Evolutionary conservation across 2,329 filamentous ascomycete species (phyloP).

Genomic region (Bimuria novae-zelandiae): DNA sequence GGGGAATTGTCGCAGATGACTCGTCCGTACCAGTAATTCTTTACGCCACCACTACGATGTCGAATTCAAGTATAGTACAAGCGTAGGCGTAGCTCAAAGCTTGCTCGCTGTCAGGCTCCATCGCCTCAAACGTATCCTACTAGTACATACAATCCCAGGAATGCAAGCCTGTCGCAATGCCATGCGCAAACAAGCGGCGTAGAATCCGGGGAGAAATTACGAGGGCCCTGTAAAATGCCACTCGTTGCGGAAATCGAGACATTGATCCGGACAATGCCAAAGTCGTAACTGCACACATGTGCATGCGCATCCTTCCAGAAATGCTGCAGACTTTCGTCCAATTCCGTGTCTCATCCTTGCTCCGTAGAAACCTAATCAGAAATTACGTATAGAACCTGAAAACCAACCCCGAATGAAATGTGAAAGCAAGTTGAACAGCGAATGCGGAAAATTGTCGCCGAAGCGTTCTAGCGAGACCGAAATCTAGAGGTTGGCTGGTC

Average conservation of each 20-base stretch:
- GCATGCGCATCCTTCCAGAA: not conserved
- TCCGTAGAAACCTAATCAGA: not conserved
- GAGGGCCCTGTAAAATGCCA: not conserved
- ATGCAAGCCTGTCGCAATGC: not conserved
- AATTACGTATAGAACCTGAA: not conserved
- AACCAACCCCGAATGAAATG: not conserved
- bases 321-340: not conserved
- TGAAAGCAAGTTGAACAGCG: not conserved
- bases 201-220: constrained; percentile 1
- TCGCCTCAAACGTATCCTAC: not conserved
- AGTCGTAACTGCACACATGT: not conserved
- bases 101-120: not conserved
- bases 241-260: not conserved
- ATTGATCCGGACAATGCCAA: not conserved
- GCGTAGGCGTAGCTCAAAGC: not conserved
- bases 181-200: not conserved
- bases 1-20: not conserved
- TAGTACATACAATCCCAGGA: not conserved
- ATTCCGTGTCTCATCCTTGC: not conserved
- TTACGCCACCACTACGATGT: not conserved
- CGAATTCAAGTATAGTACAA: constrained; percentile 3
- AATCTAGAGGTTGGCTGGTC: not conserved
- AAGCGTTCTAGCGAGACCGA: not conserved
- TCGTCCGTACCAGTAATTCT: not conserved
- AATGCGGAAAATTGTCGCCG: not conserved